Evolutionary conservation across 805 yeast genomes (phyloP), one percentile per base, ranked within the genome.

Genomic region (Candida silvatica): DNA sequence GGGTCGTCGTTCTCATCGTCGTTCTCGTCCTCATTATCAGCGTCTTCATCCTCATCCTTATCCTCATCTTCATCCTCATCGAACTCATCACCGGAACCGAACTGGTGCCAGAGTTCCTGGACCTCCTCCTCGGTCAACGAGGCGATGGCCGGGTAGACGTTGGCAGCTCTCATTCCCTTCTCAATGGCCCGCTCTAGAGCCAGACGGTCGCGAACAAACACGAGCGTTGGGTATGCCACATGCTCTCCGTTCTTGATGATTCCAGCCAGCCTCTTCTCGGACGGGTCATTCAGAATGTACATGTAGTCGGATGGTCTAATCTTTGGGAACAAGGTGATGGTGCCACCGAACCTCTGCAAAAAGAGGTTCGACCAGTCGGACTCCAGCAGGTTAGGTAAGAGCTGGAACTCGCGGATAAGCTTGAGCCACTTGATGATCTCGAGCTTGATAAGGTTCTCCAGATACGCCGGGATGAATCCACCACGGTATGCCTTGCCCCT

Each of bases 301-400:
- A 64, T 65, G 42, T 80, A 75, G 49, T 83, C 92, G 23, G 52
- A 53, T 9, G 79, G 51, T 24, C 60, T 60, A 42, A 77, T 70
- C 43, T 77, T 69, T 3, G 92, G 92, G 77, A 85, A 82, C 16
- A 82, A 64, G 0, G 92, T 83, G 8, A 82, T 76, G 0, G 83
- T 68, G 1, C 94, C 94, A 31, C 78, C 71, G 49, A 83, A 82
- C 39, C 69, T 61, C 58, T 82, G 94, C 20, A 83, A 58, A 69
- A 83, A 82, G 14, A 82, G 67, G 47, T 72, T 76, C 43, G 84
- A 78, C 90, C 90, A 83, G 55, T 82, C 92, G 52, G 77, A 85
- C 45, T 79, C 80, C 61, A 77, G 56, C 29, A 80, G 52, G 40
- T 71, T 70, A 2, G 94, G 94, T 31, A 80, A 60, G 17, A 82